phyloP scores from a whole-genome alignment of 2,329 filamentous ascomycete species.

The Pseudogymnoascus sp. region DNA sequence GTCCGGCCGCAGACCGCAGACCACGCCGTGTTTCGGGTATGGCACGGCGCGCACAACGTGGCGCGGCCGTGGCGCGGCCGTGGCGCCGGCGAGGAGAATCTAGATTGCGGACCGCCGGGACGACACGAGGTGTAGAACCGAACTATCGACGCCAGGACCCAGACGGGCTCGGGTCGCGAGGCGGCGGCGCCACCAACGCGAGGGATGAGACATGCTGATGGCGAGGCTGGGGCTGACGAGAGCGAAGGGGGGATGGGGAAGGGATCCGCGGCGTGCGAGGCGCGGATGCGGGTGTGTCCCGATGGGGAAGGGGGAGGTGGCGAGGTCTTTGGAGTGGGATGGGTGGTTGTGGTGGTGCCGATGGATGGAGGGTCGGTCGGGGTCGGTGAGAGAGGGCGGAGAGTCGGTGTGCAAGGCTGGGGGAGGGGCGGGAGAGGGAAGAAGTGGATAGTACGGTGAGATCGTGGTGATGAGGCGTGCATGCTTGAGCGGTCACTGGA shows the following conservation, averaged over 20 bases:
- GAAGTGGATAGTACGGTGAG: neutral
- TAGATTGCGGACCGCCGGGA: neutral
- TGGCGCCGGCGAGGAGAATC: neutral
- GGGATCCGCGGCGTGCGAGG: neutral
- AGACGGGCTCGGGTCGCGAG: neutral
- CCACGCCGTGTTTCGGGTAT: neutral
- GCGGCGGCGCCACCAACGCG: neutral
- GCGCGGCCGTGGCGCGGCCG: too few species aligned
- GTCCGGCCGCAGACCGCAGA: neutral
- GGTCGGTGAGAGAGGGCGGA: neutral
- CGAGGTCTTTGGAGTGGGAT: neutral
- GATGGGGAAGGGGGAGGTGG: neutral
- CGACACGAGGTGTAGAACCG: neutral
- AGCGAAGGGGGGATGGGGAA: neutral
- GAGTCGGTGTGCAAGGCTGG: neutral
- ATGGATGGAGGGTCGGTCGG: neutral
- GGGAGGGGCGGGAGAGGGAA: neutral
- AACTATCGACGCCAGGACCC: neutral
- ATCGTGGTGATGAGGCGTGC: neutral
- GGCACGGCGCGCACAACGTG: neutral
- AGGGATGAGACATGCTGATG: neutral
- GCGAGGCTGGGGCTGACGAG: neutral
- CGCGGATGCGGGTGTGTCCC: neutral
- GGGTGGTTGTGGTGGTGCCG: neutral
- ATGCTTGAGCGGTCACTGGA: conserved; percentile 2